Evolutionary conservation across 306 rosid genomes (phyloP).

Genomic region (Vigna hirtella): DNA sequence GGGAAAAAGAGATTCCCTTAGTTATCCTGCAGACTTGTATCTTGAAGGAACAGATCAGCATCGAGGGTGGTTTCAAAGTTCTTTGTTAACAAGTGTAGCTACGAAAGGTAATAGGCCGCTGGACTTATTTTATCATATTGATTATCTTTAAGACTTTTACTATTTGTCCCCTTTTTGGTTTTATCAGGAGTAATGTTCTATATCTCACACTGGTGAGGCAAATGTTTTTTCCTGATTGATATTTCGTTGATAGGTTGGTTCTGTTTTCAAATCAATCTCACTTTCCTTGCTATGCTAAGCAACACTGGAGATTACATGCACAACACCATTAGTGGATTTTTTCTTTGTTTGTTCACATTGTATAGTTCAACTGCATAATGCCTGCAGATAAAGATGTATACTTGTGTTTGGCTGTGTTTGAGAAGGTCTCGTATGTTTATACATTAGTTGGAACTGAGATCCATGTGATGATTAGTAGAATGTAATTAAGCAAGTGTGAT

Average conservation of each 20-base stretch:
- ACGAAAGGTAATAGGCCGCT: conserved; percentile 69
- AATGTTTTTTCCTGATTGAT: not conserved
- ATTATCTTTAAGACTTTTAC: conserved; percentile 11
- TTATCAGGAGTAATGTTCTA: not conserved
- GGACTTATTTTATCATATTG: conserved; percentile 18
- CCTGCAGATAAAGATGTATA: not conserved
- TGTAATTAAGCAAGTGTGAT: not conserved
- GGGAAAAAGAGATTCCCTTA: conserved; percentile 69
- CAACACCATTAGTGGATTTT: not conserved
- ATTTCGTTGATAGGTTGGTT: not conserved
- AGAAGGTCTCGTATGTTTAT: too few relatives aligned
- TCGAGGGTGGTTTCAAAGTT: conserved; percentile 99
- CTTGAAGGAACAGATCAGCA: conserved; percentile 99
- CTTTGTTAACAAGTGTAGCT: conserved; percentile 89
- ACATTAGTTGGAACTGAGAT: too few relatives aligned
- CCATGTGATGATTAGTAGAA: too few relatives aligned
- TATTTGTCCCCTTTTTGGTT: not conserved
- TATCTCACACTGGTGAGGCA: conserved; percentile 2
- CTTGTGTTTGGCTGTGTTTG: too few relatives aligned
- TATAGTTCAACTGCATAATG: not conserved
- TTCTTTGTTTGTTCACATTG: conserved; percentile 16
- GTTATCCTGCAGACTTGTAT: conserved; percentile 91
- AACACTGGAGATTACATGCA: conserved; percentile 26
- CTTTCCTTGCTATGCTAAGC: not conserved
- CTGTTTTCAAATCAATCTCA: conserved; percentile 17